Percentiles rank a stretch among this genome's conserved stretches.
Conservation (phyloP, 371 early-diverging fungal genomes). For the Actinomucor elegans region DNA sequence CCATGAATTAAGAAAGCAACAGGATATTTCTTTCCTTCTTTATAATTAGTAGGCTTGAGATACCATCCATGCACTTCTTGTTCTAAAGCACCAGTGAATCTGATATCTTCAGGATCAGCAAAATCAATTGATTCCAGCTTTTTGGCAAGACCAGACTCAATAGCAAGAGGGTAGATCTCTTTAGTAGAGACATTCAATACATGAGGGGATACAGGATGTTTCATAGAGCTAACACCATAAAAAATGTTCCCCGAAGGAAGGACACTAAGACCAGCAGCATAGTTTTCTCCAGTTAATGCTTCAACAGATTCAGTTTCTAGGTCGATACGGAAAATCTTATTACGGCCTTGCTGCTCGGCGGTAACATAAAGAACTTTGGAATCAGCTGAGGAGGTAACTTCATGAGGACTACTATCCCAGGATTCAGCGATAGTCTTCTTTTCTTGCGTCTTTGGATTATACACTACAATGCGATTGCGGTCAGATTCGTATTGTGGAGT, state of each 20-base stretch:
- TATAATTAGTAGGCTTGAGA: constrained; percentile 67
- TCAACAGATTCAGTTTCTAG: constrained; percentile 42
- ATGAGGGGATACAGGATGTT: constrained; percentile 48
- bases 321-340: constrained; percentile 56
- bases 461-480: constrained; percentile 68
- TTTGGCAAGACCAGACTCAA: constrained; percentile 29
- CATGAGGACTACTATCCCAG: constrained; percentile 71
- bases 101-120: constrained; percentile 59
- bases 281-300: constrained; percentile 53
- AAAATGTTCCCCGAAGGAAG: constrained; percentile 41
- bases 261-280: constrained; percentile 42
- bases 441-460: constrained; percentile 45
- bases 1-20: constrained; percentile 86
- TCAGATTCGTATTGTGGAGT: constrained; percentile 77
- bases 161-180: constrained; percentile 6
- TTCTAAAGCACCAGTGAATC: constrained; percentile 66
- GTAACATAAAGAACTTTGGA: constrained; percentile 50
- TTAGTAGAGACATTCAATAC: constrained; percentile 28
- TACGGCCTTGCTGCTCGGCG: constrained; percentile 63
- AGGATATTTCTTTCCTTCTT: constrained; percentile 64
- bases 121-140: constrained; percentile 32
- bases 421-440: constrained; percentile 40
- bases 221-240: constrained; percentile 48
- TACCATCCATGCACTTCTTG: constrained; percentile 75
- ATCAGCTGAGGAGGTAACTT: constrained; percentile 57